Conservation (phyloP, 257 asterid genomes). For the Paulownia fortunei region DNA sequence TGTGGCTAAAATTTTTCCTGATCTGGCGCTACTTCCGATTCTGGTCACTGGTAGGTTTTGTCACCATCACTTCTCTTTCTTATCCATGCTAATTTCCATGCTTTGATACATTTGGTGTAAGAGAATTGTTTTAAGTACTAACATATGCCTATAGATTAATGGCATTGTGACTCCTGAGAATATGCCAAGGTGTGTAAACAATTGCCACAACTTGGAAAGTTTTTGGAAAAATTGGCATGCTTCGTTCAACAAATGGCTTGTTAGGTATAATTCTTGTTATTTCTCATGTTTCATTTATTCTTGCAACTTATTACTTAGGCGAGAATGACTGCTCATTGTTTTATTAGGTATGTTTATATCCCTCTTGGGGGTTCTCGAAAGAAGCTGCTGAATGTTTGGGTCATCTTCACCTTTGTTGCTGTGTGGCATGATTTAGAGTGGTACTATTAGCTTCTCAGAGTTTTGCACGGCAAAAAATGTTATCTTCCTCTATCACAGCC, state of each 20-base stretch:
- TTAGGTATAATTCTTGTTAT: conserved; percentile 56
- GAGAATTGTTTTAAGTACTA: conserved; percentile 19
- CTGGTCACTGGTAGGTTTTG: conserved; percentile 85
- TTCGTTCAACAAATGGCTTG: conserved; percentile 98
- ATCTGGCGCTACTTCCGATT: conserved; percentile 95
- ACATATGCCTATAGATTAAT: conserved; percentile 64
- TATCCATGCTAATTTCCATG: conserved; percentile 17
- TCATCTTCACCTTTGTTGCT: conserved; percentile 95
- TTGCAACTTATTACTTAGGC: conserved; percentile 20
- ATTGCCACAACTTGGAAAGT: conserved; percentile 88
- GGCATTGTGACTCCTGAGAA: conserved; percentile 96
- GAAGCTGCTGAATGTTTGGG: conserved; percentile 95
- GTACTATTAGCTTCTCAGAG: conserved; percentile 48
- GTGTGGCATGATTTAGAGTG: conserved; percentile 98
- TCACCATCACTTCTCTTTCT: conserved; percentile 6
- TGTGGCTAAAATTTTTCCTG: conserved; percentile 97
- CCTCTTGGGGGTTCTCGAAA: conserved; percentile 91
- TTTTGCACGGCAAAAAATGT: conserved; percentile 16
- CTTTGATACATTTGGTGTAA: conserved; percentile 19
- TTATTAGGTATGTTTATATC: conserved; percentile 83
- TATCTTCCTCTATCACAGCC: conserved; percentile 21
- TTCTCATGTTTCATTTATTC: not conserved
- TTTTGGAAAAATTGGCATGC: conserved; percentile 99
- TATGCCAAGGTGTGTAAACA: conserved; percentile 95
- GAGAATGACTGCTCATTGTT: conserved; percentile 5